Conservation (phyloP, 176 grass and related monocot genomes). For the Eremochloa ophiuroides region DNA sequence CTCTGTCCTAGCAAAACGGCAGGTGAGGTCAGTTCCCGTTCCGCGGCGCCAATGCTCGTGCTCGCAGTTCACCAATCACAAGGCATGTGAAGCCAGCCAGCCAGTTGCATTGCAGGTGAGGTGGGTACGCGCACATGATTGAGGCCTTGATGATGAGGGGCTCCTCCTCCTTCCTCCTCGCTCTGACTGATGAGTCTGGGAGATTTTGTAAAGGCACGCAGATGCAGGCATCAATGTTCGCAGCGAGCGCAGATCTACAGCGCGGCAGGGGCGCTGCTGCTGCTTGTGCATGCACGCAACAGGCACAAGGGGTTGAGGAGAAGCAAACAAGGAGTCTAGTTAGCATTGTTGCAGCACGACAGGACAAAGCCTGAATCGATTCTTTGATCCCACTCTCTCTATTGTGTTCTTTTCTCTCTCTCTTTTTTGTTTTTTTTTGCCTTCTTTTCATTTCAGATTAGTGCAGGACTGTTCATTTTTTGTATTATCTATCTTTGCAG, state of each 20-base stretch:
- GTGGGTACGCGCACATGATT: constrained; percentile 36
- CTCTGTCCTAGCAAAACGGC: constrained; percentile 12
- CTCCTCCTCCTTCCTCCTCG: constrained; percentile 2
- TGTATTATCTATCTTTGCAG: neutral
- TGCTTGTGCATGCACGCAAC: constrained; percentile 30
- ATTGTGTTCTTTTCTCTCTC: neutral
- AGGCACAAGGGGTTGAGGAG: constrained; percentile 28
- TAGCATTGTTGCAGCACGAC: constrained; percentile 10
- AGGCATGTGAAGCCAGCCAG: neutral
- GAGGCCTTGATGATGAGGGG: neutral
- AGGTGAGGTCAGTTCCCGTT: neutral
- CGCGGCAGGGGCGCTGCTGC: neutral
- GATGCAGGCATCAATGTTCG: constrained; percentile 29
- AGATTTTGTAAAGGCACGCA: constrained; percentile 34
- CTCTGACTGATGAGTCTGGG: constrained; percentile 1
- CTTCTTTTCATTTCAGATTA: neutral
- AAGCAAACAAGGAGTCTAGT: constrained; percentile 42
- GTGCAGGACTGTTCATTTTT: neutral
- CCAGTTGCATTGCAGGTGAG: neutral
- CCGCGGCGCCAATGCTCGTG: constrained; percentile 8
- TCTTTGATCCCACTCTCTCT: neutral
- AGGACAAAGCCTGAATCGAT: constrained; percentile 24
- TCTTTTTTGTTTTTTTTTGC: neutral
- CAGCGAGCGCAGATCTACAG: constrained; percentile 33
- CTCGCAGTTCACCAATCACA: constrained; percentile 11